phyloP scores from a whole-genome alignment of 768 basidiomycete species.

The Naganishia randhawae region DNA sequence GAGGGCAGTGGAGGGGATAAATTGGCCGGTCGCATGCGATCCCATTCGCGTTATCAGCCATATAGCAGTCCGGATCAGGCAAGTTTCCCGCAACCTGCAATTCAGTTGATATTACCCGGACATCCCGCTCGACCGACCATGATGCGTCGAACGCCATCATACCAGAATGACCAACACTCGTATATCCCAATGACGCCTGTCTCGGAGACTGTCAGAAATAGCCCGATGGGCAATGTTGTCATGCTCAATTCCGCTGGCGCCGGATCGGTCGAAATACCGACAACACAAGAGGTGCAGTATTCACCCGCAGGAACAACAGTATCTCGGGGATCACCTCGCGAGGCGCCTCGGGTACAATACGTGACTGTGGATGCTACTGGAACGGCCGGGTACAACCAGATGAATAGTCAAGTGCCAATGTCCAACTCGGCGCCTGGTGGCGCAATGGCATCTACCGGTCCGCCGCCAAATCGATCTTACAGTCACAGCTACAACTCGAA shows the following conservation, averaged over 20 bases:
- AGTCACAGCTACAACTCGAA: background rate
- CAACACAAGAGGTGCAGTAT: constrained; percentile 3
- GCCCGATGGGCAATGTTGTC: constrained; percentile 3
- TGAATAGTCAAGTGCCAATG: background rate
- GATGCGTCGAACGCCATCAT: constrained; percentile 11
- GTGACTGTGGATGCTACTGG: background rate
- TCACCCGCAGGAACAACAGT: background rate
- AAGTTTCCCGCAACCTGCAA: background rate
- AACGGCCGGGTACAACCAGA: background rate
- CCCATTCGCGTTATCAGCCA: constrained; percentile 10
- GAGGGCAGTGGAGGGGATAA: constrained; percentile 13
- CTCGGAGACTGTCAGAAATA: constrained; percentile 7
- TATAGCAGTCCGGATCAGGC: constrained; percentile 9
- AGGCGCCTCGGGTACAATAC: background rate
- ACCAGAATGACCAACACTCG: constrained; percentile 6
- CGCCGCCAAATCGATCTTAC: background rate
- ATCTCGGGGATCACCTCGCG: background rate
- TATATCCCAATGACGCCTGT: constrained; percentile 17
- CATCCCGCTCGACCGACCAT: background rate
- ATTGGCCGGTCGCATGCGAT: constrained; percentile 1
- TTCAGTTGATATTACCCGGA: constrained; percentile 11
- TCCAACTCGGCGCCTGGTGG: background rate
- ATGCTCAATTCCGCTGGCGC: constrained; percentile 8
- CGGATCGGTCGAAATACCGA: no score
- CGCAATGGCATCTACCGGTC: background rate